Conservation (phyloP, 1,139 yeast genomes). For the Yamadazyma sp. region DNA sequence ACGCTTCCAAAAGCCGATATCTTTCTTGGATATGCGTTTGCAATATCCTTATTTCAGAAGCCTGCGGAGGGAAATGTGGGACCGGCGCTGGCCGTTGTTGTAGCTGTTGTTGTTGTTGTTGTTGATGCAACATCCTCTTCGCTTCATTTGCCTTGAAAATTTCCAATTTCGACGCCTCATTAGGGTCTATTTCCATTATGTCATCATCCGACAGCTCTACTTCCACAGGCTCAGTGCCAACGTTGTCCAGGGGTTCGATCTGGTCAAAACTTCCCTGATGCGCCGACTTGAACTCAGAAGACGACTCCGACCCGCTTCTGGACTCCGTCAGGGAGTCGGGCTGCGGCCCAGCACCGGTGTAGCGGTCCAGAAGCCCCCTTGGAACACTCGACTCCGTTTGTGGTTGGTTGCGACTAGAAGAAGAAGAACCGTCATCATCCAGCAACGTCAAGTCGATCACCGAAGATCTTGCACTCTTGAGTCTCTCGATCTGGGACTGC, state of each 20-base stretch:
- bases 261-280: too few species aligned
- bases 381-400: not conserved
- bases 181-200: slow-evolving; percentile 25
- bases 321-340: too few species aligned
- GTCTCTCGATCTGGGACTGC: not conserved
- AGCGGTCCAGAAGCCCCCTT: too few species aligned
- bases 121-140: slow-evolving; percentile 13
- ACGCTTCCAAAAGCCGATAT: not conserved
- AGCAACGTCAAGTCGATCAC: slow-evolving; percentile 7
- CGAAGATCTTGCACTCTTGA: not conserved
- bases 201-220: slow-evolving; percentile 23
- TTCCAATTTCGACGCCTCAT: slow-evolving; percentile 24
- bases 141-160: slow-evolving; percentile 17
- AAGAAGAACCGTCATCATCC: slow-evolving; percentile 5
- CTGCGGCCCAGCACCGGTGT: too few species aligned
- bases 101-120: slow-evolving; percentile 14
- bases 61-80: slow-evolving; percentile 19
- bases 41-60: not conserved
- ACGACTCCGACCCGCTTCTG: not conserved
- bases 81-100: slow-evolving; percentile 36
- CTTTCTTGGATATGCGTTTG: not conserved
- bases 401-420: slow-evolving; percentile 1
- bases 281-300: too few species aligned
- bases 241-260: too few species aligned
- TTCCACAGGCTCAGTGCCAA: not conserved